Evolutionary conservation across 202 grass and related monocot species (phyloP).

Genomic region (Panicum hallii): DNA sequence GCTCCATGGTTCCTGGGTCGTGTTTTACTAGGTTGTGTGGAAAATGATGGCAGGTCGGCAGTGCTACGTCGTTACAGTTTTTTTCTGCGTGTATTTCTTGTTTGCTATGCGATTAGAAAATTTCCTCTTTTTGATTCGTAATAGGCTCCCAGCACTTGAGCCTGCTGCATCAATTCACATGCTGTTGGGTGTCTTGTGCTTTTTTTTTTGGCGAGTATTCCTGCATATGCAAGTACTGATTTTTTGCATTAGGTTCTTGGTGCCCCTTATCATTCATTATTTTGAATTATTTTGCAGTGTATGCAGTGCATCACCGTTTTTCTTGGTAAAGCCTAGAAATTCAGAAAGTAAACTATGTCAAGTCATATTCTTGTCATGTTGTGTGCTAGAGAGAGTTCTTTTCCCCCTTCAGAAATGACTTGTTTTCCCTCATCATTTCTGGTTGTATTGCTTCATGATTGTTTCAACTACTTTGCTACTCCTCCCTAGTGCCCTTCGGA

Average conservation of each 20-base stretch:
- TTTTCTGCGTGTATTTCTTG: neutral
- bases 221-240: neutral
- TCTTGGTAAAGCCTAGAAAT: neutral
- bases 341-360: neutral
- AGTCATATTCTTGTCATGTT: neutral
- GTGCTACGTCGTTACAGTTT: neutral
- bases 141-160: neutral
- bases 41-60: neutral
- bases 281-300: neutral
- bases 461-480: constrained; percentile 1
- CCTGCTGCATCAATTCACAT: neutral
- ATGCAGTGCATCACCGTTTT: neutral
- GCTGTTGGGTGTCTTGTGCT: no score
- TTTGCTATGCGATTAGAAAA: neutral
- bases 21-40: neutral
- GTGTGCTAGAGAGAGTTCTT: neutral
- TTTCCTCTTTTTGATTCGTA: neutral
- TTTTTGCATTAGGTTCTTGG: neutral
- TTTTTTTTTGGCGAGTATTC: neutral
- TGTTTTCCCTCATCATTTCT: constrained; percentile 14
- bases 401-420: neutral
- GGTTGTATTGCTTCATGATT: constrained; percentile 49
- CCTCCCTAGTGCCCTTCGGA: neutral
- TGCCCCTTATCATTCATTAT: neutral
- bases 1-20: neutral